phyloP scores from a whole-genome alignment of 2,329 filamentous ascomycete genomes.

The Paecilomyces variotii region DNA sequence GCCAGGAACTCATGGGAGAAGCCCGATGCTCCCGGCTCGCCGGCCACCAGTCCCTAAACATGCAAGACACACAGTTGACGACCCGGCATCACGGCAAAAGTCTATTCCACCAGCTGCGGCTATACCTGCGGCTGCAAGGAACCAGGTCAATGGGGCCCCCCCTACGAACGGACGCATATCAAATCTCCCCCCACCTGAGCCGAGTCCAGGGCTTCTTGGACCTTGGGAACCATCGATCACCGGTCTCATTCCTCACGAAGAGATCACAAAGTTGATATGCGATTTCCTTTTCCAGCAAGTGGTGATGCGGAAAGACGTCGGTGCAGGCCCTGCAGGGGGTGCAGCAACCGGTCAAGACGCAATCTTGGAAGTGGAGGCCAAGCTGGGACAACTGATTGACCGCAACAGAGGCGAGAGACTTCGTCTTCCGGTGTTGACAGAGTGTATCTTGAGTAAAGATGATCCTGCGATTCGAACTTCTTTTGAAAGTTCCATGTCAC shows the following conservation, averaged over 20 bases:
- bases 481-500: slow-evolving; percentile 86
- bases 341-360: slow-evolving; percentile 58
- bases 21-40: slow-evolving; percentile 33
- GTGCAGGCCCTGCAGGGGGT: slow-evolving; percentile 43
- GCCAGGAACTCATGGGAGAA: slow-evolving; percentile 32
- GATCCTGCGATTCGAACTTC: slow-evolving; percentile 46
- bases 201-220: slow-evolving; percentile 22
- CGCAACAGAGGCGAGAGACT: slow-evolving; percentile 63
- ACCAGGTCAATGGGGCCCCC: slow-evolving; percentile 14
- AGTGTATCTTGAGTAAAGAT: slow-evolving; percentile 59
- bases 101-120: slow-evolving; percentile 10
- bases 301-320: slow-evolving; percentile 56
- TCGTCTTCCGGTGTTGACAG: slow-evolving; percentile 58
- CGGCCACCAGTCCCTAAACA: slow-evolving; percentile 26
- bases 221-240: slow-evolving; percentile 55
- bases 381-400: slow-evolving; percentile 74
- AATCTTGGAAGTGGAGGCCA: slow-evolving; percentile 88
- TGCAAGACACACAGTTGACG: slow-evolving; percentile 15
- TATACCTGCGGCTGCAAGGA: slow-evolving; percentile 9
- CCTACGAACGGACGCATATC: slow-evolving; percentile 22
- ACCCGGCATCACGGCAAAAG: slow-evolving; percentile 8
- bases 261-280: slow-evolving; percentile 66
- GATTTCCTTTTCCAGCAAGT: slow-evolving; percentile 73
- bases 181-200: slow-evolving; percentile 11
- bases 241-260: slow-evolving; percentile 62